These are phyloP conservation scores for Somion occarium DNA, from an alignment of 1,284 basidiomycete species.

Conservation along the genomic window DNA sequence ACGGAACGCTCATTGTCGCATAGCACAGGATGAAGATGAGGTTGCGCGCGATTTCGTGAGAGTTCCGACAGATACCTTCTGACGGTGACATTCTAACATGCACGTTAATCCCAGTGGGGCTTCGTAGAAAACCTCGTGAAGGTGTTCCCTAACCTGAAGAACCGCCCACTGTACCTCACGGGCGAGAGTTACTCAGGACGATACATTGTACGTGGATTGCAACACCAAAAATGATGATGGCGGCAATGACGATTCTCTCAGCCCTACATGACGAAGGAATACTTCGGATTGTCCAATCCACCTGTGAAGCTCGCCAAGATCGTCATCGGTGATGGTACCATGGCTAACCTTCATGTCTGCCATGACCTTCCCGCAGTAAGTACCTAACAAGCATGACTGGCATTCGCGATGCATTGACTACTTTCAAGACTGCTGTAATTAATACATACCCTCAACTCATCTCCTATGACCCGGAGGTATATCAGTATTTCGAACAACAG, in stretches of 20 bases:
- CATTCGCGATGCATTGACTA: too few relatives aligned
- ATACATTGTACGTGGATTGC: constrained; percentile 33
- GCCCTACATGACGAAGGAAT: constrained; percentile 72
- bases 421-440: constrained; percentile 51
- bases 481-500: constrained; percentile 65
- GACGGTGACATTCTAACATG: not conserved
- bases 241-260: constrained; percentile 19
- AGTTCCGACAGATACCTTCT: constrained; percentile 3
- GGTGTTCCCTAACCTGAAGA: constrained; percentile 28
- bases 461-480: constrained; percentile 60
- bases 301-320: constrained; percentile 66
- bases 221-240: not conserved
- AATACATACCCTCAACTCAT: constrained; percentile 74
- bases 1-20: not conserved
- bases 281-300: constrained; percentile 54
- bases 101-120: constrained; percentile 14
- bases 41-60: constrained; percentile 67
- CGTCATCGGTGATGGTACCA: constrained; percentile 64
- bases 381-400: too few relatives aligned
- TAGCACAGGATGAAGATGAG: constrained; percentile 63
- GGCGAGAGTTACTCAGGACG: constrained; percentile 32
- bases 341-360: constrained; percentile 44
- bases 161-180: constrained; percentile 26
- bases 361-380: constrained; percentile 50
- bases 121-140: constrained; percentile 26